These are phyloP conservation scores for Tulasnella sp. DNA, from an alignment of 768 basidiomycete genomes.

Conservation along the genomic window DNA sequence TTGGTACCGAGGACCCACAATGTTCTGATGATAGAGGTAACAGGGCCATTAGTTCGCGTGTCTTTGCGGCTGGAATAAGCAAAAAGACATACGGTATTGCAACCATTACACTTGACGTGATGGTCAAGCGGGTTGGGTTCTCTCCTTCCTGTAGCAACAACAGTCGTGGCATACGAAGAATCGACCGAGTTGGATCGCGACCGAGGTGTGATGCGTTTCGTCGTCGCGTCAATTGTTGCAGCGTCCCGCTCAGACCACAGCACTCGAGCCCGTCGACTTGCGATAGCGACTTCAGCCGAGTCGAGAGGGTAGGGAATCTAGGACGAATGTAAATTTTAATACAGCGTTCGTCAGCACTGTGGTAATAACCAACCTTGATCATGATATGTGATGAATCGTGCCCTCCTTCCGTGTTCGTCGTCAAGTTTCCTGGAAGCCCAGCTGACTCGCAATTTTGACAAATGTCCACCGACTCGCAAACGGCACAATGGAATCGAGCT, in stretches of 20 bases:
- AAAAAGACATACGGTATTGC: constrained; percentile 48
- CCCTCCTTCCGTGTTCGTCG: constrained; percentile 63
- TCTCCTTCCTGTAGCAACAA: constrained; percentile 42
- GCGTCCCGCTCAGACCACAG: constrained; percentile 77
- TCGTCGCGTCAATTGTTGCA: constrained; percentile 50
- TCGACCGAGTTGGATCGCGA: constrained; percentile 51
- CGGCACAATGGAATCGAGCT: constrained; percentile 87
- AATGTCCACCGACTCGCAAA: constrained; percentile 80
- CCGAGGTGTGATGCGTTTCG: constrained; percentile 33
- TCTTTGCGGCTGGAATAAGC: not conserved
- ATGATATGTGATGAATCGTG: constrained; percentile 85
- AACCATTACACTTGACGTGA: constrained; percentile 57
- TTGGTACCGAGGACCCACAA: constrained; percentile 78
- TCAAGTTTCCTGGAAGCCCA: constrained; percentile 77
- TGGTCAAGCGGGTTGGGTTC: constrained; percentile 48
- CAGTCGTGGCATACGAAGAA: constrained; percentile 63
- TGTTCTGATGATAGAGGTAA: constrained; percentile 46
- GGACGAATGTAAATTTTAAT: not conserved
- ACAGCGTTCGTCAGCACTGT: not conserved
- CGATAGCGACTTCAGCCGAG: constrained; percentile 66
- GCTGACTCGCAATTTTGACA: constrained; percentile 85
- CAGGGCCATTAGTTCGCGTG: not conserved
- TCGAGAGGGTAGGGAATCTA: constrained; percentile 86
- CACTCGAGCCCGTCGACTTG: constrained; percentile 67
- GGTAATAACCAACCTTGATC: constrained; percentile 65